Base-by-base conservation (phyloP, 2,329 filamentous ascomycete genomes). In the Lojkania enalia region DNA sequence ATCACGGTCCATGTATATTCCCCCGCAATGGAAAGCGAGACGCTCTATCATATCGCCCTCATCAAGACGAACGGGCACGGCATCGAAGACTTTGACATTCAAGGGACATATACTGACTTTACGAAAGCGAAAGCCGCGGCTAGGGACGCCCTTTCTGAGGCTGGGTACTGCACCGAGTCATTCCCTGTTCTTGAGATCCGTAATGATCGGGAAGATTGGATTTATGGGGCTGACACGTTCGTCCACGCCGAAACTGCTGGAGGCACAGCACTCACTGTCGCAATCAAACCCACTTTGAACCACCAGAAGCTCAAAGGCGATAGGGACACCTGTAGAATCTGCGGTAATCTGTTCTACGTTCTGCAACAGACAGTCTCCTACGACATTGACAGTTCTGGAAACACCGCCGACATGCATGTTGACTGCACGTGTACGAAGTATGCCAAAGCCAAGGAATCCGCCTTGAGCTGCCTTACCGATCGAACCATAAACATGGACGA, bases 51-150 rank as follows among this genome's bases (percentile, higher is more conserved):
- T 27, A n/a, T 27, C 7, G 7, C n/a, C 7, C 7, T 27, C 23
- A n/a, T n/a, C n/a, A 7, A n/a, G 7, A 27, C 7, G 23, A 27
- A 27, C 23, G 7, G n/a, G 7, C 23, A 27, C 7, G 23, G n/a
- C 23, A 27, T 49, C 11, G 62, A 56, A 13, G 57, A 55, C 2
- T 60, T 64, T 32, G 70, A 67, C 51, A 63, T 74, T 13, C 67
- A 75, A 1, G 70, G 64, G 39, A 74, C 73, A 0, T 71, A 69
- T 43, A 67, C 64, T 3, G 59, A 60, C 13, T 51, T 74, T 4
- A 35, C 55, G 2, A 62, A 68, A 0, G 72, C 74, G 12, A 74
- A 75, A 47, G 42, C 45, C 2, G 74, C 68, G 23, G 63, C 72
- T 13, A 43, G 46, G 21, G 47, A 48, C 3, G 63, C 67, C 0